phyloP scores from a whole-genome alignment of 495 filamentous ascomycete species.

The Neurospora sp. region DNA sequence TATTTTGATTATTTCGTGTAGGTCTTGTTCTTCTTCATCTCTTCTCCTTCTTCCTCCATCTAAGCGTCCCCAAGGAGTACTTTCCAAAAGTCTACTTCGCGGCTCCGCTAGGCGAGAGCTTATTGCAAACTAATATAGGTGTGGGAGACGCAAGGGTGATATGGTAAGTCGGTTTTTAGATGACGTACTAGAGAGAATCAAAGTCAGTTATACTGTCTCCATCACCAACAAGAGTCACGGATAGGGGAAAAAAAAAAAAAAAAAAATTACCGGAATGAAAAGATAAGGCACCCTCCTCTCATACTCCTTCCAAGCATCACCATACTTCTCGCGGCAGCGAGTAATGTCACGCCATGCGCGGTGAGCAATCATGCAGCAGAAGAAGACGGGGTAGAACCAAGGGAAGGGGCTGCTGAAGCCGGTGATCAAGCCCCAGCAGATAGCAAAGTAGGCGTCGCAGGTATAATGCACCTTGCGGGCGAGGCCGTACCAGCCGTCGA shows the following conservation, averaged over 20 bases:
- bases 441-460: constrained; percentile 77
- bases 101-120: background rate
- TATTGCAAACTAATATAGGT: background rate
- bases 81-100: background rate
- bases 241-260: background rate
- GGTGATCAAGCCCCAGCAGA: constrained; percentile 48
- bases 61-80: background rate
- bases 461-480: constrained; percentile 95
- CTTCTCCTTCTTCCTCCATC: background rate
- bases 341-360: constrained; percentile 78
- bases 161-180: constrained; percentile 11
- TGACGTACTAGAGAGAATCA: constrained; percentile 14
- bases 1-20: background rate
- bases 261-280: constrained; percentile 73
- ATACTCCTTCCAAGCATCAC: constrained; percentile 85
- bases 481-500: constrained; percentile 88
- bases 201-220: background rate
- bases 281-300: constrained; percentile 80
- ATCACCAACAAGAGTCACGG: background rate
- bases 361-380: constrained; percentile 83
- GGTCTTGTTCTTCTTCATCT: background rate
- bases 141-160: background rate
- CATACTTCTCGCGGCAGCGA: constrained; percentile 80
- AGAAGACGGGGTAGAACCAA: constrained; percentile 96
- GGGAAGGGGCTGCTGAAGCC: constrained; percentile 75